These are phyloP conservation scores for Xerocomus cyaneibrunnescens DNA, from an alignment of 1,284 basidiomycete genomes.

Conservation along the genomic window DNA sequence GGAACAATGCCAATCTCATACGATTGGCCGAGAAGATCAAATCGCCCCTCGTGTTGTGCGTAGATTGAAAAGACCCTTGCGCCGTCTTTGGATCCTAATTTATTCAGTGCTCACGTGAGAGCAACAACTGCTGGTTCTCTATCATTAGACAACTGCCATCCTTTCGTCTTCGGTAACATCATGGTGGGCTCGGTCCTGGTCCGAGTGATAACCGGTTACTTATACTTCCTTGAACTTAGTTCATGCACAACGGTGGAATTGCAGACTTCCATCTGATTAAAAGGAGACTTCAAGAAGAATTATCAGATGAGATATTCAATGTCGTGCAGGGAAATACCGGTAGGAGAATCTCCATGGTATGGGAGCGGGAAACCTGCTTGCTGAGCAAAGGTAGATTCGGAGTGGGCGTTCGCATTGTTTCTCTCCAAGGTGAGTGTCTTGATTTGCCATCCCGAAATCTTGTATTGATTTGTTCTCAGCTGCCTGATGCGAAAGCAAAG, in stretches of 20 bases:
- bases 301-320: constrained; percentile 84
- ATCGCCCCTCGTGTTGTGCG: constrained; percentile 89
- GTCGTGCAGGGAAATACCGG: constrained; percentile 91
- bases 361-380: neutral
- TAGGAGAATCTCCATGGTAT: constrained; percentile 32
- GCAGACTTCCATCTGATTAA: constrained; percentile 82
- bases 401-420: constrained; percentile 94
- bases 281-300: constrained; percentile 67
- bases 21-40: constrained; percentile 94
- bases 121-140: constrained; percentile 85
- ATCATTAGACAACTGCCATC: constrained; percentile 93
- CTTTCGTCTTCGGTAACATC: constrained; percentile 82
- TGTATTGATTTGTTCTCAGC: constrained; percentile 42
- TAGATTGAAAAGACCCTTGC: constrained; percentile 9
- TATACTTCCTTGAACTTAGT: constrained; percentile 45
- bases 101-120: constrained; percentile 78
- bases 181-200: constrained; percentile 59
- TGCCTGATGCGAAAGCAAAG: constrained; percentile 75
- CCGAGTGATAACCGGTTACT: neutral
- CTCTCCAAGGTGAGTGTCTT: constrained; percentile 65
- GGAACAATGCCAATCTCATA: constrained; percentile 91
- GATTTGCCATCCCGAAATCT: neutral
- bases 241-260: constrained; percentile 95
- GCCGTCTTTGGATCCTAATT: neutral
- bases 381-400: constrained; percentile 62